A percentile compares a stretch with the other conserved stretches of the same genome.
Conservation (phyloP, 257 asterid genomes). For the Salvia miltiorrhiza region DNA sequence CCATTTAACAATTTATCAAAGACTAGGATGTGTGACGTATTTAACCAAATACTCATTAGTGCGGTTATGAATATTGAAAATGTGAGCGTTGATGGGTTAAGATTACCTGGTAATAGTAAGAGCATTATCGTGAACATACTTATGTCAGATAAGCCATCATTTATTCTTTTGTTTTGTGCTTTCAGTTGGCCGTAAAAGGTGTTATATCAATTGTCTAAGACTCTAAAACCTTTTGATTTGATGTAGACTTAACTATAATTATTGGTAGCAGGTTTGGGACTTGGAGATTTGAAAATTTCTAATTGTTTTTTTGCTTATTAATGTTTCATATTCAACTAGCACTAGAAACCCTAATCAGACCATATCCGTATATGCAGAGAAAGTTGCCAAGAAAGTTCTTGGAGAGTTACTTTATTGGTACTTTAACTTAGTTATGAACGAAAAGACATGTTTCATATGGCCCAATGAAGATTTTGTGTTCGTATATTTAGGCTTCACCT, state of each 20-base stretch:
- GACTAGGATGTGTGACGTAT: neutral
- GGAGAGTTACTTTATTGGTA: neutral
- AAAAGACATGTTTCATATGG: too few relatives aligned
- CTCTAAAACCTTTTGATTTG: neutral
- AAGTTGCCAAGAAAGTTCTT: neutral
- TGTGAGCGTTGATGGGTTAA: neutral
- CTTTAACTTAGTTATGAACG: neutral
- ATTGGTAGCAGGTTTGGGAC: neutral
- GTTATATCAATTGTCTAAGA: neutral
- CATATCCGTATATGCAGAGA: neutral
- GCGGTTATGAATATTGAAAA: neutral
- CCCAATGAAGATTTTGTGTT: neutral
- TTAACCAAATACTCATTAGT: neutral
- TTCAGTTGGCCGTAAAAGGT: neutral
- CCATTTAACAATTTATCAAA: neutral
- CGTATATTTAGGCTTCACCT: too few relatives aligned
- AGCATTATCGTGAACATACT: neutral
- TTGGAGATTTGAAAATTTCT: neutral
- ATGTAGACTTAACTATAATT: neutral
- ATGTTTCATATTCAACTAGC: too few relatives aligned
- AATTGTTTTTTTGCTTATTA: neutral
- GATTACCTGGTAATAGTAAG: neutral
- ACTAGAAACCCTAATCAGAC: conserved; percentile 4
- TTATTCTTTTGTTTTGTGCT: neutral
- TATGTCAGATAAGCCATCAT: neutral